Evolutionary conservation across 1,139 yeast species (phyloP).

Genomic region (Pichia sp.): DNA sequence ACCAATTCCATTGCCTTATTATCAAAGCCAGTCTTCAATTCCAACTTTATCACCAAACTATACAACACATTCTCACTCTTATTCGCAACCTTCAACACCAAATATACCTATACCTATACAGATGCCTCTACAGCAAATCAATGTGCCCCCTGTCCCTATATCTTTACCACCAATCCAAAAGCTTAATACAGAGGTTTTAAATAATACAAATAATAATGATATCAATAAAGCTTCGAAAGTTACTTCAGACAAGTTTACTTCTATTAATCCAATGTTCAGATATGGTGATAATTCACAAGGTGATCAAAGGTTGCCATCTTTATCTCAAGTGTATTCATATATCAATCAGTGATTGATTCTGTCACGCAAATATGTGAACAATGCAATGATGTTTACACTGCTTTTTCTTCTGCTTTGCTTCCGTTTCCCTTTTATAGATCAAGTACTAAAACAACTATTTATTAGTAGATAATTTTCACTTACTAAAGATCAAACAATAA

Average conservation of each 20-base stretch:
- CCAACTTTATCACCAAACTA: neutral
- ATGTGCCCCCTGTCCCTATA: no score
- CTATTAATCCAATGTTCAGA: neutral
- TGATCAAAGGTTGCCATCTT: slow-evolving; percentile 4
- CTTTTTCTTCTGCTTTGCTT: no score
- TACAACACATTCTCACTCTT: neutral
- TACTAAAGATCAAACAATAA: no score
- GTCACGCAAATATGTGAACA: no score
- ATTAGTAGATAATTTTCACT: no score
- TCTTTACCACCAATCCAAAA: neutral
- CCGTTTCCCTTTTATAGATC: no score
- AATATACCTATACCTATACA: no score
- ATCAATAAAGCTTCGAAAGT: no score
- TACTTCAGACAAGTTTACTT: neutral
- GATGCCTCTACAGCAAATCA: no score
- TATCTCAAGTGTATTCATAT: slow-evolving; percentile 8
- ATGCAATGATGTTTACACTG: no score
- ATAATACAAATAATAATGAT: neutral
- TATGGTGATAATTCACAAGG: neutral
- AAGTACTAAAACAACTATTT: no score
- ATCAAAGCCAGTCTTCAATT: neutral
- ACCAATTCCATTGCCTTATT: neutral
- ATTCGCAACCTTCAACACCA: no score
- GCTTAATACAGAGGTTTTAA: neutral
- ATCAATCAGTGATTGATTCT: slow-evolving; percentile 3